Evolutionary conservation across 352 stramenopile species (phyloP), one percentile per base, ranked within the genome.

Genomic region (Phytophthora foliorum): DNA sequence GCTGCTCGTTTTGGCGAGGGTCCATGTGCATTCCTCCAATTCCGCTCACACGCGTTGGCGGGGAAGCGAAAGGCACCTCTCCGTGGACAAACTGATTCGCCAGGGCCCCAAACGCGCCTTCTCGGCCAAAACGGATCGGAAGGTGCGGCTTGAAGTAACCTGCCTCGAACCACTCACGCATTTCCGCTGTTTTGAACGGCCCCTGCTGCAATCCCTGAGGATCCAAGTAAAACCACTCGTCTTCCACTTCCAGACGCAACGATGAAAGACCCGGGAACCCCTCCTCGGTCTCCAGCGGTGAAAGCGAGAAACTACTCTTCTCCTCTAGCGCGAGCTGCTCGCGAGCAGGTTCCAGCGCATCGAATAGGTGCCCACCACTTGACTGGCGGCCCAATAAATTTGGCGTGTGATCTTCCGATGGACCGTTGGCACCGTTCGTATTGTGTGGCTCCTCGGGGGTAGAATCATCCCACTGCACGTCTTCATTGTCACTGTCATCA

Each of bases 81-180:
- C 87, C 84, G 14, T 88, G 83, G 6, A 80, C 57, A 49, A 96
- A 96, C 31, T 94, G 85, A 59, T 79, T 94, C 8, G 85, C 88
- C 11, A 96, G 66, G 17, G 87, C 74, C n/a, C 81, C 84, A 64
- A 96, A 96, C 8, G 67, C 69, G 2, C 86, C 84, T 56, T 94
- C 82, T n/a, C 64, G 77, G 3, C 88, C 86, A 59, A 94, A 96
- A 32, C 82, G 85, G 66, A 96, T 95, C 14, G 89, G 89, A n/a
- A 96, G 63, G 57, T 95, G 88, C 11, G 89, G 89, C 59, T 96
- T 96, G 22, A 96, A 96, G 76, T 96, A 96, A 13, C 89, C 89
- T 4, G 89, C 89, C 60, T 96, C 89, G 44, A 95, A 96, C 89
- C 89, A 96, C 58, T 96, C 89, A 6, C 89, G 89, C 89, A 96